These are phyloP conservation scores for Eucalyptus erythrocorys DNA, from an alignment of 345 rosid genomes.

Conservation along the genomic window DNA sequence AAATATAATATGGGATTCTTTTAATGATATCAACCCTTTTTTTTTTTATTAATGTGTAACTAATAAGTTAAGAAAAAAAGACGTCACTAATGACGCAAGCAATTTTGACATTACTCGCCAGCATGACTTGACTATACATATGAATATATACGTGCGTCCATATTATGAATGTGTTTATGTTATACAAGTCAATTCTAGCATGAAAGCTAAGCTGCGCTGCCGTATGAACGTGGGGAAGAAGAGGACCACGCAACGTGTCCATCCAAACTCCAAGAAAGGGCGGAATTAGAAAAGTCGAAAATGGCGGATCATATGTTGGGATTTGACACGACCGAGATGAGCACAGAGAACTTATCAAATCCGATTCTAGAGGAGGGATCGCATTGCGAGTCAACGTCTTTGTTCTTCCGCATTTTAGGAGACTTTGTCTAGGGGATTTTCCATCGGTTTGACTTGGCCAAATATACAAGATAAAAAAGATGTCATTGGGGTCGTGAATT, in stretches of 20 bases:
- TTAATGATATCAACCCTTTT: too few species aligned
- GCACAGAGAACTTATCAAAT: background rate
- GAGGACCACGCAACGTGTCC: background rate
- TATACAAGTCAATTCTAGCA: background rate
- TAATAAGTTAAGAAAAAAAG: background rate
- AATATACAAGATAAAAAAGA: background rate
- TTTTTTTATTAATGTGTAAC: background rate
- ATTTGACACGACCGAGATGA: background rate
- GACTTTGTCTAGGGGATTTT: background rate
- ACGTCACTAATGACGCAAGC: background rate
- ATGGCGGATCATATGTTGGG: background rate
- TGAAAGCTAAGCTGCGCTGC: background rate
- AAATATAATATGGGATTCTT: background rate
- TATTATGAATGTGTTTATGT: background rate
- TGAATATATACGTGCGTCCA: background rate
- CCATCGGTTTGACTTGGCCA: background rate
- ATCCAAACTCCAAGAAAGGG: background rate
- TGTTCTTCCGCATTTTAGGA: background rate
- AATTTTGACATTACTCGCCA: background rate
- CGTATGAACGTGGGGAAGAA: background rate
- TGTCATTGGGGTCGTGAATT: rapidly evolving
- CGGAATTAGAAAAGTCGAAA: background rate
- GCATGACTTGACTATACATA: background rate
- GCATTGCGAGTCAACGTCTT: background rate
- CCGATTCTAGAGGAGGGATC: too few species aligned